Conservation (phyloP, 805 yeast species). For the Kluyveromyces aestuarii region DNA sequence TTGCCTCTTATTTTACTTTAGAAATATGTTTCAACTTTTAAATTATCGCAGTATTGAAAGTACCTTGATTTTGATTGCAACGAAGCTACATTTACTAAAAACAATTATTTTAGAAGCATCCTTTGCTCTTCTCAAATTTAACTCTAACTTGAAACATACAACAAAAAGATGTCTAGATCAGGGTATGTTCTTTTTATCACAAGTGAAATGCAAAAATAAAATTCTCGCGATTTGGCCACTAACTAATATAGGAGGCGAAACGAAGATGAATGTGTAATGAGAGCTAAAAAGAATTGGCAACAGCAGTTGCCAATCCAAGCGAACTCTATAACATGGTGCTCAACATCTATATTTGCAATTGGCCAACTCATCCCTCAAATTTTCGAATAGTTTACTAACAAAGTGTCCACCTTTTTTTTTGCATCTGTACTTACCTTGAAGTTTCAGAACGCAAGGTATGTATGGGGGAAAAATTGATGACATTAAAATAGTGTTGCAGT, state of each 20-base stretch:
- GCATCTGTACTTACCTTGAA: neutral
- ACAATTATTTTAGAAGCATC: too few relatives aligned
- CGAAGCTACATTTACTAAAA: too few relatives aligned
- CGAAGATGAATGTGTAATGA: neutral
- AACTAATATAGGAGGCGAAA: neutral
- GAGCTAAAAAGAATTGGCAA: neutral
- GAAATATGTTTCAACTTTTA: too few relatives aligned
- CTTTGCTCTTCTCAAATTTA: too few relatives aligned
- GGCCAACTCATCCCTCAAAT: neutral
- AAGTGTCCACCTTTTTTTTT: neutral
- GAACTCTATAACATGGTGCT: neutral
- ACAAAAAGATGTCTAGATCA: conserved; percentile 26
- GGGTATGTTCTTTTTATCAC: conserved; percentile 22
- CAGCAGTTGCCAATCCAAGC: neutral
- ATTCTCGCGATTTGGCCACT: neutral
- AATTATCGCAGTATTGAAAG: too few relatives aligned
- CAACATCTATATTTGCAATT: neutral
- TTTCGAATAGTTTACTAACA: neutral
- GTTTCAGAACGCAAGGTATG: neutral
- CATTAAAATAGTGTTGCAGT: conserved; percentile 54
- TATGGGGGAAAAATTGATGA: neutral
- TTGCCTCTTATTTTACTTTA: neutral
- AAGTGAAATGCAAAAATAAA: neutral
- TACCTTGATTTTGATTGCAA: too few relatives aligned
- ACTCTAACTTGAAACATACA: neutral